These are phyloP conservation scores for Sphaerulina musiva DNA, from an alignment of 2,329 filamentous ascomycete genomes.

Conservation along the genomic window DNA sequence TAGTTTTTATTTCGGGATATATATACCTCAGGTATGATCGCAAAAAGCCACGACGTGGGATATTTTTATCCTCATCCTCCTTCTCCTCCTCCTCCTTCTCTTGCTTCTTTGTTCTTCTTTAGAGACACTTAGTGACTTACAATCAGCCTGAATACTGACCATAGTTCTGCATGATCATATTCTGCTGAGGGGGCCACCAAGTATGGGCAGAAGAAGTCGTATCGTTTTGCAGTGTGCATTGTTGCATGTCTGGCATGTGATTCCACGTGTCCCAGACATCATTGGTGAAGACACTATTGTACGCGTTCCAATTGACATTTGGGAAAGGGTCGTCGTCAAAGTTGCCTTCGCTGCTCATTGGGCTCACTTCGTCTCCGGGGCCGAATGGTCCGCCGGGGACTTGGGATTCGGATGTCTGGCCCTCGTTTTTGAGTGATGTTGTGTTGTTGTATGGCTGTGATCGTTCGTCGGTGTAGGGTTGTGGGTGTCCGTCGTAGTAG, in stretches of 20 bases:
- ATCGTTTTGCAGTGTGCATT: slow-evolving; percentile 1
- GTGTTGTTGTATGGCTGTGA: neutral
- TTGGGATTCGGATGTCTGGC: slow-evolving; percentile 2
- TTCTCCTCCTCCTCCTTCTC: too few relatives aligned
- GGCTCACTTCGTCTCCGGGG: slow-evolving; percentile 2
- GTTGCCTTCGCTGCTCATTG: neutral
- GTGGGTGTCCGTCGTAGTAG: neutral
- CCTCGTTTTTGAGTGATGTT: neutral
- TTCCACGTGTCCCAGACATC: slow-evolving; percentile 12
- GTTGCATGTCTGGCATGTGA: slow-evolving; percentile 9
- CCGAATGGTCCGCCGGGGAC: neutral
- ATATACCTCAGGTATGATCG: too few relatives aligned
- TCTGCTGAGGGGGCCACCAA: slow-evolving; percentile 4
- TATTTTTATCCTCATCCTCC: too few relatives aligned
- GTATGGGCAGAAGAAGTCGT: neutral
- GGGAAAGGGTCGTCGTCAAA: slow-evolving; percentile 10
- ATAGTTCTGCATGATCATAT: neutral
- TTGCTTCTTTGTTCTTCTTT: too few relatives aligned
- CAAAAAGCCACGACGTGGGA: too few relatives aligned
- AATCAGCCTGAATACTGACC: neutral
- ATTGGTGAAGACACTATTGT: slow-evolving; percentile 18
- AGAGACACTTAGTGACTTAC: too few relatives aligned
- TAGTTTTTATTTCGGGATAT: too few relatives aligned
- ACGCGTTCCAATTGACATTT: slow-evolving; percentile 16
- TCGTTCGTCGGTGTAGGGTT: neutral